These are phyloP conservation scores for Leishmania amazonensis DNA, from an alignment of 208 protist species.

Conservation along the genomic window DNA sequence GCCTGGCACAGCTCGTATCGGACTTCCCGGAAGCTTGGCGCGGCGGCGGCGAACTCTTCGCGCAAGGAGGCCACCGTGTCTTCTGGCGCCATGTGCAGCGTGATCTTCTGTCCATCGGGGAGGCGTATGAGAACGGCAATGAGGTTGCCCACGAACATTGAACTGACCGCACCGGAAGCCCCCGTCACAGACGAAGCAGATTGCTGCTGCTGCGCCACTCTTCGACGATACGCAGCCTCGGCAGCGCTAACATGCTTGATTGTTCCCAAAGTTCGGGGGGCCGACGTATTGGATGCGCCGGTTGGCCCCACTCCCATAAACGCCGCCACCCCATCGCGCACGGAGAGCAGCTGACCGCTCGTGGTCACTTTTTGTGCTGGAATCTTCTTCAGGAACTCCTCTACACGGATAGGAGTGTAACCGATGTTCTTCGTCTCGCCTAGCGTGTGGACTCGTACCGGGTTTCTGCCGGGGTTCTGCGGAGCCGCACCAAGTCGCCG, in stretches of 20 bases:
- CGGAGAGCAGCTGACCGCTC: conserved; percentile 69
- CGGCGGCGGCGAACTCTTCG: conserved; percentile 51
- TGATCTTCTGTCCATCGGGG: conserved; percentile 64
- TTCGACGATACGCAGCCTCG: conserved; percentile 35
- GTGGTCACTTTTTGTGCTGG: conserved; percentile 69
- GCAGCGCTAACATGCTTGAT: conserved; percentile 56
- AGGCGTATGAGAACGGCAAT: conserved; percentile 73
- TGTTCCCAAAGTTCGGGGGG: conserved; percentile 5
- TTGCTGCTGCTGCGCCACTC: neutral
- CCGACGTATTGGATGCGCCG: neutral
- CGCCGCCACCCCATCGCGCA: conserved; percentile 55
- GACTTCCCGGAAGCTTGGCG: conserved; percentile 40
- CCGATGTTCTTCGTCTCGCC: conserved; percentile 21
- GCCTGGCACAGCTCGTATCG: conserved; percentile 81
- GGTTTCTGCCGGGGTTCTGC: neutral
- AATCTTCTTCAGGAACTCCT: conserved; percentile 72
- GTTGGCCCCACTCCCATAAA: conserved; percentile 40
- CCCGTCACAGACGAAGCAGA: neutral
- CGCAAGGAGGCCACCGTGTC: conserved; percentile 73
- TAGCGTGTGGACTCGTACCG: conserved; percentile 30
- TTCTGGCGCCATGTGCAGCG: conserved; percentile 46
- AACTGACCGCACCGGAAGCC: neutral
- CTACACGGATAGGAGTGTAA: conserved; percentile 25
- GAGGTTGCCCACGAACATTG: conserved; percentile 32
- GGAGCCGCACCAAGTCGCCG: conserved; percentile 32